Percentiles rank a stretch among this genome's conserved stretches.
These are phyloP conservation scores for Bromus sterilis DNA, from an alignment of 176 grass and related monocot species.

Conservation along the genomic window DNA sequence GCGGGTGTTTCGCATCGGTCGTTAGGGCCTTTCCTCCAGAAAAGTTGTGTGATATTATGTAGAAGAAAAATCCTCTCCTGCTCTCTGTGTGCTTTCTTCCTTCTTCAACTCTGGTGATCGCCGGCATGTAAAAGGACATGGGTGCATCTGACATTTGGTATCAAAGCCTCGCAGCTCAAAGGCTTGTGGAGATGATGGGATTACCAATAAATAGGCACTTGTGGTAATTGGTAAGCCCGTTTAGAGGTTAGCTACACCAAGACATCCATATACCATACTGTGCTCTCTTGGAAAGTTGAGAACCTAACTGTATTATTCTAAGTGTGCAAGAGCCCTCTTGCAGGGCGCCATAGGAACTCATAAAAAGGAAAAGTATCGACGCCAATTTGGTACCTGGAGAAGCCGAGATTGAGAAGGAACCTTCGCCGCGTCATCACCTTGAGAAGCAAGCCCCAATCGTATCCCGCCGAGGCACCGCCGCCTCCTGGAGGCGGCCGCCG, in stretches of 20 bases:
- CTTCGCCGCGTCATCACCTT: constrained; percentile 38
- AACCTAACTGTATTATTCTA: not conserved
- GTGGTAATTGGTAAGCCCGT: not conserved
- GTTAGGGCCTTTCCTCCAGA: no score
- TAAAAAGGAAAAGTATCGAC: not conserved
- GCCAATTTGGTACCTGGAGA: constrained; percentile 21
- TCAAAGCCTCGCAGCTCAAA: no score
- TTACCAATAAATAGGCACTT: not conserved
- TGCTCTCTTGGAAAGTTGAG: not conserved
- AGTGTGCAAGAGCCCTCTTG: not conserved
- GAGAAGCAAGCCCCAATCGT: constrained; percentile 42
- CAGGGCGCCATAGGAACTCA: not conserved
- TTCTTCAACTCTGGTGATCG: no score
- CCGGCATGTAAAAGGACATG: no score
- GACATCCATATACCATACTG: not conserved
- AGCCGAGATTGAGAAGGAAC: constrained; percentile 45
- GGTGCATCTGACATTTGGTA: no score
- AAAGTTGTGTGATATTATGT: no score
- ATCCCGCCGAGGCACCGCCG: constrained; percentile 1
- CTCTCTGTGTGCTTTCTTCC: no score
- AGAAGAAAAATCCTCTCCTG: no score
- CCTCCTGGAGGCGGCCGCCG: constrained; percentile 24
- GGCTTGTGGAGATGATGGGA: no score
- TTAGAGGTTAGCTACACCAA: not conserved
- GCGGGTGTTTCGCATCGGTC: no score